Percentiles rank a stretch among this genome's conserved stretches.
These are phyloP conservation scores for Xerocomellus amylosporus DNA, from an alignment of 768 basidiomycete species.

Conservation along the genomic window DNA sequence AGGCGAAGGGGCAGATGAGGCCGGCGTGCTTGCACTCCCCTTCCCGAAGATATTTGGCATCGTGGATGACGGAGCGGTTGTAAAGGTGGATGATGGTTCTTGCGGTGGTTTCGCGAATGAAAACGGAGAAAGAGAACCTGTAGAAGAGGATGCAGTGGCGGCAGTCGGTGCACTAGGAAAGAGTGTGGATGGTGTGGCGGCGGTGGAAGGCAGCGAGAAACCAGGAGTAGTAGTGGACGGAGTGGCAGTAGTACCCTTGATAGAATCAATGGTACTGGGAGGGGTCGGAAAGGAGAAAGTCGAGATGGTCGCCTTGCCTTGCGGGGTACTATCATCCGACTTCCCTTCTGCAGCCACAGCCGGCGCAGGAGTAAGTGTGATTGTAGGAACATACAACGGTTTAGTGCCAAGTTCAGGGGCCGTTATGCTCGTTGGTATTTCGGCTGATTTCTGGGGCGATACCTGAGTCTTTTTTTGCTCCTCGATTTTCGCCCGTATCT, in stretches of 20 bases:
- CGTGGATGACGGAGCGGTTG: constrained; percentile 5
- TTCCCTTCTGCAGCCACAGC: constrained; percentile 5
- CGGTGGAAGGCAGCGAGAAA: constrained; percentile 23
- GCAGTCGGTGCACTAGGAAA: constrained; percentile 5
- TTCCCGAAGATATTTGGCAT: constrained; percentile 35
- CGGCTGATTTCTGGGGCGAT: constrained; percentile 35
- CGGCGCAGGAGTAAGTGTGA: constrained; percentile 28
- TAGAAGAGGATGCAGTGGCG: constrained; percentile 13
- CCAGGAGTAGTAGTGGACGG: constrained; percentile 16
- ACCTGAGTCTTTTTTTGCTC: constrained; percentile 41
- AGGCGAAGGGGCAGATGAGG: constrained; percentile 5
- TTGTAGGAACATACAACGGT: constrained; percentile 25
- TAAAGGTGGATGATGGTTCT: constrained; percentile 2
- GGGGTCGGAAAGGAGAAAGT: constrained; percentile 16
- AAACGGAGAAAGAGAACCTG: constrained; percentile 9
- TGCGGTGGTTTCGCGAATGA: constrained; percentile 18
- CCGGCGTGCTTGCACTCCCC: constrained; percentile 12
- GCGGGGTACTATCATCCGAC: neutral
- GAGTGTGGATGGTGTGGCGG: constrained; percentile 16
- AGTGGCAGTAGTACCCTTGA: constrained; percentile 2
- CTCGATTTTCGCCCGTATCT: constrained; percentile 55
- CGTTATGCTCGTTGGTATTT: constrained; percentile 27
- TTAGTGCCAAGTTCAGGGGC: constrained; percentile 23
- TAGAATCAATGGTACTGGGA: constrained; percentile 6
- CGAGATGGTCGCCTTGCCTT: constrained; percentile 15